Base-by-base conservation (phyloP, 805 yeast species). In the Lipomyces lipofer region DNA sequence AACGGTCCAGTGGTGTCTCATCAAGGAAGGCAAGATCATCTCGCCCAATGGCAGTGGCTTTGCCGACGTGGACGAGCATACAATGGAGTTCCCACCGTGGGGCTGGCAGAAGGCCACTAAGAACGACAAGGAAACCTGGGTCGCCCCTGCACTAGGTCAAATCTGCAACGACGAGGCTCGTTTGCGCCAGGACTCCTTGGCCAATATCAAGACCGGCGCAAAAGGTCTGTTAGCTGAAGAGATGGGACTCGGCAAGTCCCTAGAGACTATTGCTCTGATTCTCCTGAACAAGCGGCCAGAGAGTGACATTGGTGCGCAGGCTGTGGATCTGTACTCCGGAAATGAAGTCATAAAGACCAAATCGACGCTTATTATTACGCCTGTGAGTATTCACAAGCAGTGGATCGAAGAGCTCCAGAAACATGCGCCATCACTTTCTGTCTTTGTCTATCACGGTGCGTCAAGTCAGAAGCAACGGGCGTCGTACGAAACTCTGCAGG, bases 211-310 rank as follows among this genome's bases (percentile, higher is more conserved):
- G 5, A 35, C 47, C 27, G 57, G 56, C 2, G 58, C 60, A 0
- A 50, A 56, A 47, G 97, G 95, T 0, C 71, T 94, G 6, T 69
- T 94, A 30, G 86, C 94, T 1, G 99, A 92, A 65, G 99, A 94
- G 69, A 94, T 94, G 99, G 99, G 99, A 0, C 76, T 94, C 6
- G 99, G 99, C 0, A 94, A 94, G 66, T 92, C 99, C 0, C 83
- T 94, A 3, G 99, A 94, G 67, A 75, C 90, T 12, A 74, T 88
- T 1, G 75, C 95, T 0, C 71, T 92, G 36, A 71, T 86, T 0
- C 66, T 82, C 1, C 65, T 83, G 47, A 85, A 94, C 67, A 82
- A 74, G 29, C 71, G 97, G 13, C 75, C 77, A 0, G 19, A 12
- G 4, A 12, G 40, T 0, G 59, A 65, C 3, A 27, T 47, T 5